Base-by-base conservation (phyloP, 306 rosid species). In the Sophora flavescens region DNA sequence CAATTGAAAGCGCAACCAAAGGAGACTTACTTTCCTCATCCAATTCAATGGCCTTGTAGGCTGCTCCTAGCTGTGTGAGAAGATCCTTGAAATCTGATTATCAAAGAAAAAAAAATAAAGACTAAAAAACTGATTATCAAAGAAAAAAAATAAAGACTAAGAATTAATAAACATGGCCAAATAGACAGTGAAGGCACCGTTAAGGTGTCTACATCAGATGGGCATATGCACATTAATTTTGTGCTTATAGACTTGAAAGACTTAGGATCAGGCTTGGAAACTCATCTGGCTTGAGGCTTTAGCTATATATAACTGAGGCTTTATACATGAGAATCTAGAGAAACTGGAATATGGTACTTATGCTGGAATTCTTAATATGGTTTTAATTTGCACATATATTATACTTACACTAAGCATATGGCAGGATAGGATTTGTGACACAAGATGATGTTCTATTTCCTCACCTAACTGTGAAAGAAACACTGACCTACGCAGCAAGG, bases 361-460 rank as follows among this genome's bases (percentile, higher is more conserved):
- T n/a, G n/a, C 33, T 48, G 7, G 53, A 54, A 32, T 16, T 53
- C 59, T 54, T 15, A 63, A 71, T 58, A 72, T 26, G 15, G n/a
- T n/a, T n/a, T n/a, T n/a, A n/a, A n/a, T n/a, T n/a, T n/a, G n/a
- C n/a, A n/a, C n/a, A n/a, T n/a, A n/a, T n/a, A n/a, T n/a, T n/a
- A n/a, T n/a, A n/a, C n/a, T n/a, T n/a, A n/a, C n/a, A 33, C 3
- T 12, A 45, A 26, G 35, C 38, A 67, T 53, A 76, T 74, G 72
- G 68, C 98, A 92, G 99, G 97, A 88, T 96, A 74, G 98, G 99
- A 76, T 96, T 91, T 38, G 99, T 93, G 79, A 96, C 96, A 42
- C 99, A 96, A 87, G 99, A 96, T 76, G 99, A 96, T 77, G 93
- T 93, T 79, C 82, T 96, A 57, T 91, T 96, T 86, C 98, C 99